Evolutionary conservation across 805 yeast species (phyloP).

Genomic region (Hanseniaspora valbyensis): DNA sequence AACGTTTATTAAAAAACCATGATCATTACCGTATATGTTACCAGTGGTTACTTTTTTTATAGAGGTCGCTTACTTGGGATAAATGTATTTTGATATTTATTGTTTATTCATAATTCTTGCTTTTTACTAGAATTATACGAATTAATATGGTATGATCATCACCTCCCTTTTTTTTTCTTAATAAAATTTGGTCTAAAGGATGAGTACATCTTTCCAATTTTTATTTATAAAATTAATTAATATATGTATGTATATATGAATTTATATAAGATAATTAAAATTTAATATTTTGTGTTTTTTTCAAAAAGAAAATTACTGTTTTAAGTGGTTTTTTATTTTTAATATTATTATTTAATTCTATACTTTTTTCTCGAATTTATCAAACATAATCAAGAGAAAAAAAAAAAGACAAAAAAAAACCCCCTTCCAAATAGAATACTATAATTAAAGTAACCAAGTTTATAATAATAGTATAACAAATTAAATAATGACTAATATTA

Average conservation of each 20-base stretch:
- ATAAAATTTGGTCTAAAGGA: neutral
- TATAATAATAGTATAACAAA: too few species aligned
- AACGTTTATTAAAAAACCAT: constrained; percentile 4
- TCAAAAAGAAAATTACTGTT: neutral
- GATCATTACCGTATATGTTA: constrained; percentile 14
- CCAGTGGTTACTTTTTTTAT: neutral
- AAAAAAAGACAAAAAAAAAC: too few species aligned
- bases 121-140: constrained; percentile 16
- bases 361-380: too few species aligned
- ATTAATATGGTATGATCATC: constrained; percentile 14
- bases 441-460: too few species aligned
- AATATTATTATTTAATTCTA: too few species aligned
- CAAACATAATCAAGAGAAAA: too few species aligned
- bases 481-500: neutral
- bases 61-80: constrained; percentile 7
- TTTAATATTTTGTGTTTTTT: neutral
- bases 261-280: neutral
- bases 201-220: neutral
- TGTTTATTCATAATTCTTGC: constrained; percentile 15
- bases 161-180: too few species aligned
- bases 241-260: neutral
- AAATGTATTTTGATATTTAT: constrained; percentile 14
- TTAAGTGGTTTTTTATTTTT: too few species aligned
- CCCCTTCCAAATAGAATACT: too few species aligned
- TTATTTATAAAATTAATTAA: neutral